Conservation (phyloP, 1,284 basidiomycete genomes). For the Sphaerobolus stellatus region DNA sequence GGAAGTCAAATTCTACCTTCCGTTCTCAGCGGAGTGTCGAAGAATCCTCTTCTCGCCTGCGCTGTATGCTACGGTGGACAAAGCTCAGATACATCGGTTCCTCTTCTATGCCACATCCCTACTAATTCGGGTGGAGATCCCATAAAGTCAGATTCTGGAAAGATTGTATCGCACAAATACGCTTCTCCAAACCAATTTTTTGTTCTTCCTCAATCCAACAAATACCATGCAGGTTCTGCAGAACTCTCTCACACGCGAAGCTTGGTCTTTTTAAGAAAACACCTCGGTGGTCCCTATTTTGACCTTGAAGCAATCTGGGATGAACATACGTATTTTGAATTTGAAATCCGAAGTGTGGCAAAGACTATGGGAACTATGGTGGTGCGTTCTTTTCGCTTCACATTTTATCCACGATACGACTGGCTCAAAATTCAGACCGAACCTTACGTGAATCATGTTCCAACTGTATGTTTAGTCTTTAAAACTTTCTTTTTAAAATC, state of each 20-base stretch:
- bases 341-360: constrained; percentile 48
- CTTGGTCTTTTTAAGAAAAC: constrained; percentile 11
- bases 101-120: constrained; percentile 10
- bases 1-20: not conserved
- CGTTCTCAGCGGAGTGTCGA: not conserved
- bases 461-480: constrained; percentile 17
- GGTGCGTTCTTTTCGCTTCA: constrained; percentile 28
- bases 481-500: constrained; percentile 16
- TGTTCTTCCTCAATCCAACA: constrained; percentile 6
- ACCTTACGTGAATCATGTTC: constrained; percentile 44
- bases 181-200: constrained; percentile 3
- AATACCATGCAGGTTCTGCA: constrained; percentile 10
- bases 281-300: constrained; percentile 41
- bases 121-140: no score
- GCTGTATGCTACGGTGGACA: constrained; percentile 9
- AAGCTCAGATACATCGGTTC: not conserved
- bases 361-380: constrained; percentile 58
- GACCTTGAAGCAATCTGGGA: constrained; percentile 55
- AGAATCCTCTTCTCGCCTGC: constrained; percentile 4
- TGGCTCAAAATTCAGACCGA: constrained; percentile 4
- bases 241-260: constrained; percentile 11
- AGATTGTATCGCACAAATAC: not conserved
- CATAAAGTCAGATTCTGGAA: no score
- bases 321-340: constrained; percentile 51
- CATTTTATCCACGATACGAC: not conserved